Evolutionary conservation across 768 basidiomycete genomes (phyloP), one percentile per base, ranked within the genome.

Genomic region (Nidula microcarpa): DNA sequence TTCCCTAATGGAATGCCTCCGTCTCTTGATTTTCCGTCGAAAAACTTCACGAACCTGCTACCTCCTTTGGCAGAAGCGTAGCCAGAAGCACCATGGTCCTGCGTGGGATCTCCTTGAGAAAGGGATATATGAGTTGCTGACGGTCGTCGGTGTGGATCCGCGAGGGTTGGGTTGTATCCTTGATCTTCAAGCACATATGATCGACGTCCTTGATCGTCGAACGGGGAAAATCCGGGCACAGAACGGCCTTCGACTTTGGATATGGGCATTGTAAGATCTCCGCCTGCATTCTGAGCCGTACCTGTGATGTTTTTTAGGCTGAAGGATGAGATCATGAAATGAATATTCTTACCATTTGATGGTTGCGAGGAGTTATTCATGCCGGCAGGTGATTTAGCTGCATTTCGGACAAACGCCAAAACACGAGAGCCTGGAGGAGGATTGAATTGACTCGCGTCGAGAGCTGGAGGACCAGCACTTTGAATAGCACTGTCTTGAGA

Each of bases 31-130:
- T 89, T 91, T n/a, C 79, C 79, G 59, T 92, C 90, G 57, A 92
- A 93, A 67, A 91, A 91, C 64, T 91, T 93, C 33, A 89, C 91
- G 65, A 92, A 88, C 36, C 91, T 84, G 63, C 90, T 92, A 39
- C 90, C 90, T 66, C 86, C 23, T 23, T 23, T 23, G 23, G 23
- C 23, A 23, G 23, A 3, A 23, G 23, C 23, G 23, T 23, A 23
- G 23, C 23, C 23, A 23, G 23, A 23, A 23, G 23, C 23, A 23
- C 23, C 23, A 23, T 2, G 23, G 23, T 23, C 23, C 23, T 23
- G 23, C 23, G 3, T 23, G 3, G 23, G 23, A 3, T 23, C 23
- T 23, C 23, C 23, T 23, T 23, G 23, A 23, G 63, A 66, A 49
- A 43, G 59, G 60, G 33, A 65, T 68, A 50, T 59, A 63, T 18